These are phyloP conservation scores for Scedosporium boydii DNA, from an alignment of 2,329 filamentous ascomycete genomes.

Conservation along the genomic window DNA sequence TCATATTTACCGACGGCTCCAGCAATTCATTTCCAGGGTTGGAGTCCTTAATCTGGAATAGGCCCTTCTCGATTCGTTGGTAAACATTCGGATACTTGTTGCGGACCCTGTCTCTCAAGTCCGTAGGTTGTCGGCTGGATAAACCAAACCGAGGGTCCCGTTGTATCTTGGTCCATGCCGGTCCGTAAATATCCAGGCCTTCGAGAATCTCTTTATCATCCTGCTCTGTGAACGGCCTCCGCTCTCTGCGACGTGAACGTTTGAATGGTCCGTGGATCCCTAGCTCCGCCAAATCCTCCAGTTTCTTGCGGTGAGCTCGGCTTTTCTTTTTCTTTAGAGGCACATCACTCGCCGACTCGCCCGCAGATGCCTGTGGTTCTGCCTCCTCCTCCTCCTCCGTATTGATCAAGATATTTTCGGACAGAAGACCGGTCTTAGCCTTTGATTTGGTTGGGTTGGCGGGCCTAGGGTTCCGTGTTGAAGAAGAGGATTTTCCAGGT, in stretches of 20 bases:
- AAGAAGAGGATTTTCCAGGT: slow-evolving; percentile 4
- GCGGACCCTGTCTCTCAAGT: slow-evolving; percentile 52
- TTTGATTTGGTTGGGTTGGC: slow-evolving; percentile 21
- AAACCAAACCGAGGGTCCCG: slow-evolving; percentile 48
- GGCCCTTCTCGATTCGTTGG: slow-evolving; percentile 44
- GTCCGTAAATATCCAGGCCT: slow-evolving; percentile 50
- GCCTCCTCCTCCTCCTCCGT: slow-evolving; percentile 27
- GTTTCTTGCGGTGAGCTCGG: slow-evolving; percentile 44
- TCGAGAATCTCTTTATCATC: slow-evolving; percentile 54
- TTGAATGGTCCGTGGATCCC: slow-evolving; percentile 55
- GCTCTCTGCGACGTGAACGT: slow-evolving; percentile 49
- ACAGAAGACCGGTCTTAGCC: slow-evolving; percentile 37
- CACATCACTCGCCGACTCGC: slow-evolving; percentile 1
- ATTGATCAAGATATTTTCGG: slow-evolving; percentile 47
- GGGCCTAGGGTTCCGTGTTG: background rate
- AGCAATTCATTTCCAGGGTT: slow-evolving; percentile 31
- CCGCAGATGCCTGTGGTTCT: background rate
- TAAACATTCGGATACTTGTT: slow-evolving; percentile 56
- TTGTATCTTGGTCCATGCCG: slow-evolving; percentile 58
- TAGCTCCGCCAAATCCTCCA: slow-evolving; percentile 45
- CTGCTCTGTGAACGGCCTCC: slow-evolving; percentile 51
- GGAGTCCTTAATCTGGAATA: slow-evolving; percentile 34
- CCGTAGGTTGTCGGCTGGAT: slow-evolving; percentile 50
- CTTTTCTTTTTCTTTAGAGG: slow-evolving; percentile 35
- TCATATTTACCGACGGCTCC: slow-evolving; percentile 42